Percentiles rank a stretch among this genome's conserved stretches.
Conservation (phyloP, 495 filamentous ascomycete species). For the Daldinia loculata region DNA sequence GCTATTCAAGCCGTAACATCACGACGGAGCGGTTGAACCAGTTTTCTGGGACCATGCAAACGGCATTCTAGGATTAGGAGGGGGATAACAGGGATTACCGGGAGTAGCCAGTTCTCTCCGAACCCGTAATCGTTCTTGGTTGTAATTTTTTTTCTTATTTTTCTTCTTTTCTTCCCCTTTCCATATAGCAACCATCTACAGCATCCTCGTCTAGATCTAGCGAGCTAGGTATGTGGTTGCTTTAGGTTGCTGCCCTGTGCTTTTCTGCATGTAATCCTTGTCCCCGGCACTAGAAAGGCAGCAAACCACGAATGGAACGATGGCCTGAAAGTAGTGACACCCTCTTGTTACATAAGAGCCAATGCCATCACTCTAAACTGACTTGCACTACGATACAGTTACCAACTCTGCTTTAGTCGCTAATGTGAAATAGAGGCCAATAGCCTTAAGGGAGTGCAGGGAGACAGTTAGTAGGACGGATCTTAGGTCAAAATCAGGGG, state of each 20-base stretch:
- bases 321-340: slow-evolving; percentile 36
- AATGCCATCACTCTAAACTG: slow-evolving; percentile 22
- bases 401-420: slow-evolving; percentile 22
- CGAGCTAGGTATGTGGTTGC: slow-evolving; percentile 5
- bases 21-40: slow-evolving; percentile 40
- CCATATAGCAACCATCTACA: slow-evolving; percentile 34
- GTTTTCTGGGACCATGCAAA: slow-evolving; percentile 40
- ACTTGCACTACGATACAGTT: background rate
- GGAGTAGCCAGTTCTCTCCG: slow-evolving; percentile 33
- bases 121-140: slow-evolving; percentile 7
- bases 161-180: slow-evolving; percentile 27
- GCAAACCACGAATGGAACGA: slow-evolving; percentile 34
- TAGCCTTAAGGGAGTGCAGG: slow-evolving; percentile 16
- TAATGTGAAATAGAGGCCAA: slow-evolving; percentile 16
- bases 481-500: slow-evolving; percentile 17
- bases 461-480: slow-evolving; percentile 2
- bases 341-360: slow-evolving; percentile 31
- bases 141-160: slow-evolving; percentile 25
- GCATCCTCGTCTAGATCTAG: slow-evolving; percentile 11
- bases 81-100: slow-evolving; percentile 31
- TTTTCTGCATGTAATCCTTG: slow-evolving; percentile 38
- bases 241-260: slow-evolving; percentile 29
- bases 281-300: slow-evolving; percentile 38
- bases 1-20: slow-evolving; percentile 23
- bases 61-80: slow-evolving; percentile 27